These are phyloP conservation scores for Mortierella antarctica DNA, from an alignment of 192 early-diverging fungal genomes.

Conservation along the genomic window DNA sequence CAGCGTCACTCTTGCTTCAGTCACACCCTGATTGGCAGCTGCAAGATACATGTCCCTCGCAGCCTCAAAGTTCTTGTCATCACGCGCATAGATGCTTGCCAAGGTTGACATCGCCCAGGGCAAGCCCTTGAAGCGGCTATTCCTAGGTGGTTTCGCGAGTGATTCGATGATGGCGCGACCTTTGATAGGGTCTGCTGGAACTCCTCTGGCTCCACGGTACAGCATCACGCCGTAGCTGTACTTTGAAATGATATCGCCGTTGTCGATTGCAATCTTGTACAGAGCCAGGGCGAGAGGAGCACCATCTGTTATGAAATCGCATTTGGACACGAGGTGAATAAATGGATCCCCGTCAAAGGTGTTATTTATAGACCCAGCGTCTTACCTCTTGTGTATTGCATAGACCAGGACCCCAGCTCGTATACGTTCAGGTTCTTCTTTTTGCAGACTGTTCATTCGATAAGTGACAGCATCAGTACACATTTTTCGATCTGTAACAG, in stretches of 20 bases:
- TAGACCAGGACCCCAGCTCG: constrained; percentile 10
- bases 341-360: not conserved
- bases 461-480: not conserved
- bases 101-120: constrained; percentile 59
- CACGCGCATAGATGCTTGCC: constrained; percentile 57
- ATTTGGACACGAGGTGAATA: not conserved
- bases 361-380: not conserved
- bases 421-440: constrained; percentile 8
- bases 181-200: constrained; percentile 37
- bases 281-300: constrained; percentile 54
- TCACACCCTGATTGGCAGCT: constrained; percentile 53
- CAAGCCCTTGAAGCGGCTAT: constrained; percentile 37
- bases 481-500: not conserved
- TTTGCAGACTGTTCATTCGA: constrained; percentile 18
- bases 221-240: constrained; percentile 63
- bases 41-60: constrained; percentile 59
- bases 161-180: constrained; percentile 53
- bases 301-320: constrained; percentile 19
- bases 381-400: constrained; percentile 40
- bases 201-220: constrained; percentile 57
- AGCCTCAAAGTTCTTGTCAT: constrained; percentile 45
- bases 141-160: constrained; percentile 34
- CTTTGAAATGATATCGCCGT: constrained; percentile 53
- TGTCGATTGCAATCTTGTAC: constrained; percentile 52
- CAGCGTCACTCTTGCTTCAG: constrained; percentile 52